Evolutionary conservation across 2,329 filamentous ascomycete genomes (phyloP).

Genomic region (Diaporthe vaccinii): DNA sequence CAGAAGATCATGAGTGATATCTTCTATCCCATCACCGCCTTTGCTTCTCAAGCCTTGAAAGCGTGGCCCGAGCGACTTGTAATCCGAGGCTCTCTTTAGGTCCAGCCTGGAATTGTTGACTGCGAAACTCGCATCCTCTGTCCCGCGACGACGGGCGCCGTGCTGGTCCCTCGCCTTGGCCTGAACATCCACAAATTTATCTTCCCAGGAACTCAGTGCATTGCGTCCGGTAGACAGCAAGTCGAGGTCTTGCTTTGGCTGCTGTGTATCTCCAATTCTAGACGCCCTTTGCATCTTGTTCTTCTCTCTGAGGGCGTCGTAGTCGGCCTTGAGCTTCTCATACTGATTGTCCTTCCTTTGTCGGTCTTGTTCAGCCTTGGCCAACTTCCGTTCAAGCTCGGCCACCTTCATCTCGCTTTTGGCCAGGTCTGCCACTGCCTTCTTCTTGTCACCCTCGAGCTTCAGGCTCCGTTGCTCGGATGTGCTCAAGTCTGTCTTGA

Average conservation of each 20-base stretch:
- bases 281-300: conserved; percentile 65
- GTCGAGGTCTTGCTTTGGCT: conserved; percentile 46
- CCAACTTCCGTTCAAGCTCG: conserved; percentile 49
- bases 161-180: conserved; percentile 46
- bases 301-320: conserved; percentile 67
- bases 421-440: conserved; percentile 49
- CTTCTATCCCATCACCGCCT: conserved; percentile 16
- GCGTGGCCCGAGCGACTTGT: conserved; percentile 16
- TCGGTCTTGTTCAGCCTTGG: conserved; percentile 43
- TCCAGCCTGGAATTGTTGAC: conserved; percentile 42
- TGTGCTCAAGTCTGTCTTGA: conserved; percentile 64
- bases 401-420: conserved; percentile 45
- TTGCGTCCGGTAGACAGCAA: conserved; percentile 43
- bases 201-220: conserved; percentile 45
- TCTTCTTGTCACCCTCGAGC: conserved; percentile 53
- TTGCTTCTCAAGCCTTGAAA: conserved; percentile 30
- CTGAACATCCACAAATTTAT: conserved; percentile 49
- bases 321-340: conserved; percentile 60
- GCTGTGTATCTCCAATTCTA: conserved; percentile 49
- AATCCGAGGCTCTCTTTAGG: conserved; percentile 35
- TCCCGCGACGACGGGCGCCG: conserved; percentile 39
- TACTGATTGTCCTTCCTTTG: conserved; percentile 50
- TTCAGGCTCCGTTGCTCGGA: conserved; percentile 60
- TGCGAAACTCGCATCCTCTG: conserved; percentile 38
- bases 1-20: conserved; percentile 36